Conservation (phyloP, 176 grass and related monocot species). For the Rhynchospora tenuis region DNA sequence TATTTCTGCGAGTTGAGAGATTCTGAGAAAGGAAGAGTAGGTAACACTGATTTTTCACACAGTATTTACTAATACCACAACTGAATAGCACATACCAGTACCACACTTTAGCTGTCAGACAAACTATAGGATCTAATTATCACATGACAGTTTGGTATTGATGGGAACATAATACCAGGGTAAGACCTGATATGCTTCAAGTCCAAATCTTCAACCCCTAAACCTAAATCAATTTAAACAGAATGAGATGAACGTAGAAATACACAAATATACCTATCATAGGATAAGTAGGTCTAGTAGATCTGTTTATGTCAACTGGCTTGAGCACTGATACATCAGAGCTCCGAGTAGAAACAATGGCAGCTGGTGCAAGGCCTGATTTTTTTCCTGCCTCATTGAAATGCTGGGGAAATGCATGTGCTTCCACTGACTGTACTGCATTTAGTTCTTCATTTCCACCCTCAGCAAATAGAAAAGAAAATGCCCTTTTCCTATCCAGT, state of each 20-base stretch:
- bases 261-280: slow-evolving; percentile 43
- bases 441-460: slow-evolving; percentile 69
- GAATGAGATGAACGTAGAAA: neutral
- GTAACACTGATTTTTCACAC: neutral
- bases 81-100: neutral
- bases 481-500: slow-evolving; percentile 66
- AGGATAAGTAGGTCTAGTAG: slow-evolving; percentile 50
- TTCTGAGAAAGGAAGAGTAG: neutral
- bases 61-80: neutral
- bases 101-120: neutral
- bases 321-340: slow-evolving; percentile 60
- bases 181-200: neutral
- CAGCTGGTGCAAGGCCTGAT: slow-evolving; percentile 75
- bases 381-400: slow-evolving; percentile 62
- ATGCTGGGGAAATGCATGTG: slow-evolving; percentile 72
- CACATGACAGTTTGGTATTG: neutral
- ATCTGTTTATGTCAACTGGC: slow-evolving; percentile 60
- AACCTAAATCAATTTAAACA: neutral
- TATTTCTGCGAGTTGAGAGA: neutral
- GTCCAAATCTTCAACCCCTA: neutral
- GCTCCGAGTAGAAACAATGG: slow-evolving; percentile 48
- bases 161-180: neutral
- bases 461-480: slow-evolving; percentile 69
- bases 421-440: slow-evolving; percentile 57
- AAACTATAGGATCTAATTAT: neutral